Conservation (phyloP, 257 asterid species). For the Ligustrum vulgare region DNA sequence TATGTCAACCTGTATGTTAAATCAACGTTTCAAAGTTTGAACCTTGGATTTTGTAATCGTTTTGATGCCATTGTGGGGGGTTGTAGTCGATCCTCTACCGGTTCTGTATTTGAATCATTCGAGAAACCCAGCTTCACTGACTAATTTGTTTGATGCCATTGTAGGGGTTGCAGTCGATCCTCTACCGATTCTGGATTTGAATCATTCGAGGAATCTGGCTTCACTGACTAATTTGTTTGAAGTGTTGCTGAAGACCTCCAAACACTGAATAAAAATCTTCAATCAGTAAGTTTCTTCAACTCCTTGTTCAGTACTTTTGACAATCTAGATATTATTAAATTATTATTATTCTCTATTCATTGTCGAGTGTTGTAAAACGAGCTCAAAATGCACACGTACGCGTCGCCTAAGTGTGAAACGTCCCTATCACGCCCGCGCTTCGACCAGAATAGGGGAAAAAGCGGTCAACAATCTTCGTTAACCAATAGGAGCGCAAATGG, state of each 20-base stretch:
- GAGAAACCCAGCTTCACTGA: too few species aligned
- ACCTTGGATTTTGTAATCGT: conserved; percentile 22
- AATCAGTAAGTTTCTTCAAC: conserved; percentile 58
- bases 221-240: conserved; percentile 66
- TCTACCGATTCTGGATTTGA: conserved; percentile 55
- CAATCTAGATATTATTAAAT: background rate
- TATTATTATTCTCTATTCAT: background rate
- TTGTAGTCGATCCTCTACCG: too few species aligned
- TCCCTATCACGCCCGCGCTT: too few species aligned
- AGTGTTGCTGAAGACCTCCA: conserved; percentile 72
- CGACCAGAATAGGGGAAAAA: too few species aligned
- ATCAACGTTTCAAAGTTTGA: background rate
- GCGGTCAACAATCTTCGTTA: too few species aligned
- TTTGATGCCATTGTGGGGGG: conserved; percentile 33
- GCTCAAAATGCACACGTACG: too few species aligned
- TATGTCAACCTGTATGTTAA: too few species aligned
- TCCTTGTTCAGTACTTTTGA: background rate
- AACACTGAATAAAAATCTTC: conserved; percentile 72
- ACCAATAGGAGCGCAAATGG: too few species aligned
- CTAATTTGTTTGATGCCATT: conserved; percentile 4
- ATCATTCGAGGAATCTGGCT: conserved; percentile 34
- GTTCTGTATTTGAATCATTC: too few species aligned
- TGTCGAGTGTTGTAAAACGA: too few species aligned
- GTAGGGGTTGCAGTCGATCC: conserved; percentile 54
- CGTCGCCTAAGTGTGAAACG: too few species aligned